Base-by-base conservation (phyloP, 148 eudicot genomes). In the Nepenthes mirabilis region DNA sequence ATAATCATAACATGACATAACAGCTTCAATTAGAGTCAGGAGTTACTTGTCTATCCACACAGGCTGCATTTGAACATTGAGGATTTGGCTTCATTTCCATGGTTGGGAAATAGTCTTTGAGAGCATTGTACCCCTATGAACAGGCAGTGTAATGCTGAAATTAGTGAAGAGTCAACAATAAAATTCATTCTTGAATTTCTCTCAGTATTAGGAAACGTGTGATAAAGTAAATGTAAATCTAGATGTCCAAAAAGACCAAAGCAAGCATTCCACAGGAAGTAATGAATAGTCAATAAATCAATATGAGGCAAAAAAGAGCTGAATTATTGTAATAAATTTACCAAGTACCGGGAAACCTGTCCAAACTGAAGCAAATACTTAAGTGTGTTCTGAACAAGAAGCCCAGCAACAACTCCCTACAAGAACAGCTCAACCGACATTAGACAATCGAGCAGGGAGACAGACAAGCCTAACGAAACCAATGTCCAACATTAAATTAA, bases 321-420 rank as follows among this genome's bases (percentile, higher is more conserved):
- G 52, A 12, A 14, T 35, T 32, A 43, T 45, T 6, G 48, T 58
- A 58, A 43, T 12, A 32, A 33, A 1, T 59, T 62, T 83, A 88
- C 97, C 97, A 91, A 66, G 74, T 91, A 91, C 11, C 85, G 86
- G 33, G 95, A 82, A 59, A 88, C 85, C 47, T 69, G 80, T 64
- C 97, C 97, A 70, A 91, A 91, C 65, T 83, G 74, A 52, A 91
- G 80, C 75, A 91, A 80, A 74, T 87, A 88, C 73, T 91, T 91
- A 11, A 91, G 89, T 13, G 97, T 85, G 65, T 88, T 91, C 64
- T 91, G 97, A 64, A 91, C 95, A 59, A 91, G 80, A 59, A 91
- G 85, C 55, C 97, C 97, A 70, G 97, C 97, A 76, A 91, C 97
- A 78, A 91, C 86, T 23, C 97, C 97, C 97, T 91, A 66, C 34